phyloP scores from a whole-genome alignment of 148 eudicot species.

The Silene latifolia region DNA sequence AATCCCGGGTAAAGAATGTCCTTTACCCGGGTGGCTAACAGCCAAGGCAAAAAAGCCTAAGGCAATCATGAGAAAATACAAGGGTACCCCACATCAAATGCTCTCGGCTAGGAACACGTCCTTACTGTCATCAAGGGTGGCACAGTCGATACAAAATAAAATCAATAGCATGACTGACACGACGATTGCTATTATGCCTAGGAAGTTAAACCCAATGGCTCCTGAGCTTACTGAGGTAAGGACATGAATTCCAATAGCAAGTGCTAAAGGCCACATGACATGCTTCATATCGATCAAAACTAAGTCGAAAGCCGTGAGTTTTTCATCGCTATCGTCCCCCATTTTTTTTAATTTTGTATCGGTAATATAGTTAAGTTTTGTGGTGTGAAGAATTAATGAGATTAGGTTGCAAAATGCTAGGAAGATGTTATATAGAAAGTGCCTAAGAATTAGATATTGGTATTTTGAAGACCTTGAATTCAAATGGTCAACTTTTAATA shows the following conservation, averaged over 20 bases:
- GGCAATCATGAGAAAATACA: not conserved
- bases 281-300: too few relatives aligned
- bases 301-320: too few relatives aligned
- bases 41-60: slow-evolving; percentile 5
- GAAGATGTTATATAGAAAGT: too few relatives aligned
- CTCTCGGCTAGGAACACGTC: not conserved
- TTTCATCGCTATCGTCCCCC: too few relatives aligned
- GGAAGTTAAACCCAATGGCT: not conserved
- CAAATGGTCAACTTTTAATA: too few relatives aligned
- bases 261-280: not conserved
- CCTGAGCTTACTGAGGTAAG: not conserved
- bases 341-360: too few relatives aligned
- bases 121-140: not conserved
- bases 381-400: too few relatives aligned
- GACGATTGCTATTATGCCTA: not conserved
- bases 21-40: not conserved
- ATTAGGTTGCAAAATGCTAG: too few relatives aligned
- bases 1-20: not conserved
- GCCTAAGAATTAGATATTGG: too few relatives aligned
- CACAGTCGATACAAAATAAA: slow-evolving; percentile 6
- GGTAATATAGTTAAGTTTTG: too few relatives aligned
- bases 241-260: not conserved
- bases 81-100: not conserved
- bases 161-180: not conserved
- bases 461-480: too few relatives aligned